These are phyloP conservation scores for Candida dubliniensis DNA, from an alignment of 1,139 yeast species.

Conservation along the genomic window DNA sequence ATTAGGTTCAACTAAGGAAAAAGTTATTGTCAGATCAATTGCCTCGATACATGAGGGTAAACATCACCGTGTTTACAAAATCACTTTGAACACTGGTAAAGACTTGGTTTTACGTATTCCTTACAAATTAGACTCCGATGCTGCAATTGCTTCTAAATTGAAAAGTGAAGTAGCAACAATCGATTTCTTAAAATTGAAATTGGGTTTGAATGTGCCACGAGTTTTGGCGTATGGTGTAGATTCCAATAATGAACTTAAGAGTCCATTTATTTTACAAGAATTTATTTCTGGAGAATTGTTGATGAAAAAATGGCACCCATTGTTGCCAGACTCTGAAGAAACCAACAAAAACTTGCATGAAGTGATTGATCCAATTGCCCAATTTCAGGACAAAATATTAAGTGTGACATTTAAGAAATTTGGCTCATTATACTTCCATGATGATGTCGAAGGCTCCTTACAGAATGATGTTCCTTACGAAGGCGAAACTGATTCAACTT, in stretches of 20 bases:
- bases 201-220: slow-evolving; percentile 64
- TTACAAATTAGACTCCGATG: slow-evolving; percentile 66
- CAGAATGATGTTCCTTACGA: slow-evolving; percentile 57
- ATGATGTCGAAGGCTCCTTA: slow-evolving; percentile 51
- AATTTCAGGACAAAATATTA: slow-evolving; percentile 54
- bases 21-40: slow-evolving; percentile 62
- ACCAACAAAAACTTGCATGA: slow-evolving; percentile 44
- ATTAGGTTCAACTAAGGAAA: slow-evolving; percentile 29
- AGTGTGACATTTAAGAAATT: slow-evolving; percentile 61
- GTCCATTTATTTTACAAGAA: slow-evolving; percentile 82
- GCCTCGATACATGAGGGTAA: slow-evolving; percentile 91
- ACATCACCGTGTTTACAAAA: slow-evolving; percentile 81
- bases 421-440: slow-evolving; percentile 78
- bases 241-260: slow-evolving; percentile 57
- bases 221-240: slow-evolving; percentile 72
- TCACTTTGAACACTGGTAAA: slow-evolving; percentile 62
- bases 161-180: slow-evolving; percentile 92
- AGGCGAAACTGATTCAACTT: slow-evolving; percentile 55
- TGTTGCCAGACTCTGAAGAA: slow-evolving; percentile 40
- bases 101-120: slow-evolving; percentile 80
- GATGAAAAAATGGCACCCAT: slow-evolving; percentile 91
- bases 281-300: slow-evolving; percentile 73
- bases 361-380: slow-evolving; percentile 63
- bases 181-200: slow-evolving; percentile 67
- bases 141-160: slow-evolving; percentile 63